Base-by-base conservation (phyloP, 2,329 filamentous ascomycete species). In the Esteya vermicola region DNA sequence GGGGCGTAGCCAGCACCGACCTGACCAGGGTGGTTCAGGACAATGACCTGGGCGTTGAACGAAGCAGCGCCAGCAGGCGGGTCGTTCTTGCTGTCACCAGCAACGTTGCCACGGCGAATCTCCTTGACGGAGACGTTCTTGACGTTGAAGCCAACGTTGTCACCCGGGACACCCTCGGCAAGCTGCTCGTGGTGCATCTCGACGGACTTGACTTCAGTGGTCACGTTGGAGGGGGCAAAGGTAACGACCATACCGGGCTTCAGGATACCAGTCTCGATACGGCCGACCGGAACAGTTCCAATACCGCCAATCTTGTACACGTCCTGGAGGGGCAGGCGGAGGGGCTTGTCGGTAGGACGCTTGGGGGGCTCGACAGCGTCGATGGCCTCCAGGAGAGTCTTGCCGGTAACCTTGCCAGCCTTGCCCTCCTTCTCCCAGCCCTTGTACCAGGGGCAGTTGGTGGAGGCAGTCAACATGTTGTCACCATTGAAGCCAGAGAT, bases 111-210 rank as follows among this genome's bases (percentile, higher is more conserved):
- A 93, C 91, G 91, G 72, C 91, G 91, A 64, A 98, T 94, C 68
- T 98, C 91, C 88, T 98, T 98, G 74, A 98, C 91, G 69, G 91
- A 96, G 61, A 98, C 91, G 91, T 98, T 98, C 88, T 98, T 98
- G 74, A 98, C 89, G 85, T 98, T 98, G 88, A 98, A 98, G 60
- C 91, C 91, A 67, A 98, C 91, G 78, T 98, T 98, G 85, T 98
- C 91, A 81, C 91, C 91, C 62, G 91, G 91, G 54, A 84, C 62
- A 84, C 91, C 91, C 78, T 94, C 81, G 52, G 65, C 48, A 57
- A 98, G 88, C 82, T 95, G 88, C 78, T 95, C 85, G 86, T 96
- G 89, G 81, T 95, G 89, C 91, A 98, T 98, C 78, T 98, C 91
- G 61, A 98, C 91, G 69, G 89, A 96, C 86, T 98, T 98, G 80